Base-by-base conservation (phyloP, 768 basidiomycete species). In the Lentinula aciculospora region DNA sequence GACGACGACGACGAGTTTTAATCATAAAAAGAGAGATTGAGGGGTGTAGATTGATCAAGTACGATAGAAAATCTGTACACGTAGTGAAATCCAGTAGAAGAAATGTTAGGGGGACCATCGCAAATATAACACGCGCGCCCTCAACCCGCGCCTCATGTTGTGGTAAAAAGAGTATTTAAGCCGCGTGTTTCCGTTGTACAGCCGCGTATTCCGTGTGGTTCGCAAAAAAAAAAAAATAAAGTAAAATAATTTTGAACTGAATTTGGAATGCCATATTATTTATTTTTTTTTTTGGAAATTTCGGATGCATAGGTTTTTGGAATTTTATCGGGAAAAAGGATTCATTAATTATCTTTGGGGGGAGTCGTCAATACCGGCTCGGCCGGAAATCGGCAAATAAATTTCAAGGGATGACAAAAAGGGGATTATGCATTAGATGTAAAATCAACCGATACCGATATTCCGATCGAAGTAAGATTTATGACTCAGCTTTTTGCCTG, bases 1-100 rank as follows among this genome's bases (percentile, higher is more conserved):
- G 23, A 67, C 63, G 53, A 57, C 63, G 34, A 58, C 63, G 53
- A 57, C 63, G 34, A 58, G 58, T 44, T 53, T 36, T 31, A 76
- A 79, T 59, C 78, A 79, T 63, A 62, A 75, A 47, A 81, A 82
- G 69, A 78, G 71, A 3, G 80, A 82, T 50, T 82, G 64, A 73
- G 48, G 58, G 1, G 25, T 37, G 10, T 8, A 32, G 12, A 6
- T 10, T 21, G 44, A 25, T 3, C 21, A 42, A 34, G 8, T 4
- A n/a, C n/a, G n/a, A n/a, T n/a, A n/a, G n/a, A n/a, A n/a, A n/a
- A n/a, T n/a, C n/a, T n/a, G n/a, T n/a, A n/a, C n/a, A n/a, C n/a
- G n/a, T n/a, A n/a, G n/a, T n/a, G n/a, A n/a, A n/a, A n/a, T n/a
- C n/a, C n/a, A n/a, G n/a, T n/a, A n/a, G n/a, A n/a, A n/a, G n/a